phyloP scores from a whole-genome alignment of 257 asterid genomes.

The Primulina tabacum region DNA sequence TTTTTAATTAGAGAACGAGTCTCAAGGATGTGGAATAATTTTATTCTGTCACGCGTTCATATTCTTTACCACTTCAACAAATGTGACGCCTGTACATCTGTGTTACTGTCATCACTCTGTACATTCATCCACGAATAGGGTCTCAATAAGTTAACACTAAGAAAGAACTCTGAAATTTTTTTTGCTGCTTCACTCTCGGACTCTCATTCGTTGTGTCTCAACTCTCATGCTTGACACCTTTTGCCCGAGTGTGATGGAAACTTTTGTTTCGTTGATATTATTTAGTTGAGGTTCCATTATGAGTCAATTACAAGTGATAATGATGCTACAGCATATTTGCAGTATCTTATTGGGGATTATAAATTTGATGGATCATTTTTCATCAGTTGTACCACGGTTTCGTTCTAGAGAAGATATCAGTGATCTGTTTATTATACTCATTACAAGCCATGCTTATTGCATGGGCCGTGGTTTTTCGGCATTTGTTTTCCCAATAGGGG shows the following conservation, averaged over 20 bases:
- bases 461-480: neutral
- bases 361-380: neutral
- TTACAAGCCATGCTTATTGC: slow-evolving; percentile 6
- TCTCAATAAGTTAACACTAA: neutral
- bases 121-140: neutral
- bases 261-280: neutral
- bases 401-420: neutral
- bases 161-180: neutral
- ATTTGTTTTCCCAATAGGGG: neutral
- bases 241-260: neutral
- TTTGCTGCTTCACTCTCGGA: neutral
- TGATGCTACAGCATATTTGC: neutral
- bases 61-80: neutral
- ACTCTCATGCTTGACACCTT: neutral
- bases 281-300: neutral
- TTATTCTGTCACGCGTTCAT: neutral
- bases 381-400: slow-evolving; percentile 5
- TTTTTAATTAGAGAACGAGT: slow-evolving; percentile 2
- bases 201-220: neutral
- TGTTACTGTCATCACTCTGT: neutral
- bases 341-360: neutral
- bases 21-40: neutral
- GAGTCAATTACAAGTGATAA: neutral
- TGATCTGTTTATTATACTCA: neutral
- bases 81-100: neutral